Evolutionary conservation across 768 basidiomycete genomes (phyloP).

Genomic region (Kwoniella shandongensis): DNA sequence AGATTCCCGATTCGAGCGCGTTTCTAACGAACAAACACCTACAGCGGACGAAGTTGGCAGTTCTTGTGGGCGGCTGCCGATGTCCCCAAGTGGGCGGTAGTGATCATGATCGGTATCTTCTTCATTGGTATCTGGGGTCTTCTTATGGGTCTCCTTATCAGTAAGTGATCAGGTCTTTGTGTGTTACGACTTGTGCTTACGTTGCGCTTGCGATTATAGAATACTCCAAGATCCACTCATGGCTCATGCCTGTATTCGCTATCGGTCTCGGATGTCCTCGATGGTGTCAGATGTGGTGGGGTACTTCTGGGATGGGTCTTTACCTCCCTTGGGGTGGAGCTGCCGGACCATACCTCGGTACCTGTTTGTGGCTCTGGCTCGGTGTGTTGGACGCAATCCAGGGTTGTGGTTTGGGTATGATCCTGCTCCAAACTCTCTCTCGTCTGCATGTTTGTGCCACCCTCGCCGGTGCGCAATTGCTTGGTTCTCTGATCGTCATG

Average conservation of each 20-base stretch:
- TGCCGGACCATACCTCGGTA: slow-evolving; percentile 82
- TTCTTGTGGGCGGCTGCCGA: slow-evolving; percentile 80
- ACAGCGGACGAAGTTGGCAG: slow-evolving; percentile 79
- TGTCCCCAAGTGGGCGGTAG: slow-evolving; percentile 78
- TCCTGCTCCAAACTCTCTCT: slow-evolving; percentile 67
- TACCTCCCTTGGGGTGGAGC: slow-evolving; percentile 91
- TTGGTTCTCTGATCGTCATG: slow-evolving; percentile 89
- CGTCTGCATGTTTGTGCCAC: slow-evolving; percentile 93
- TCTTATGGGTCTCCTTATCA: slow-evolving; percentile 68
- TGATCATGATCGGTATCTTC: slow-evolving; percentile 76
- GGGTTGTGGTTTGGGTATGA: slow-evolving; percentile 71
- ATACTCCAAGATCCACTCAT: slow-evolving; percentile 91
- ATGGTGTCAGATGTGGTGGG: slow-evolving; percentile 98
- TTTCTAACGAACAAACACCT: slow-evolving; percentile 54
- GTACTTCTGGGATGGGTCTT: slow-evolving; percentile 85
- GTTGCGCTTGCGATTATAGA: slow-evolving; percentile 54
- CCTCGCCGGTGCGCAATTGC: slow-evolving; percentile 82
- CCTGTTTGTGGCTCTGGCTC: slow-evolving; percentile 90
- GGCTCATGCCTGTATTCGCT: slow-evolving; percentile 91
- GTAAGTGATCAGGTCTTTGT: slow-evolving; percentile 33
- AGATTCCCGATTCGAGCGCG: slow-evolving; percentile 58
- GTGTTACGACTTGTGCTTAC: not conserved
- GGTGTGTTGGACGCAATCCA: slow-evolving; percentile 92
- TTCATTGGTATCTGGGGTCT: slow-evolving; percentile 83
- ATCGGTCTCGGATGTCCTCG: slow-evolving; percentile 89